These are phyloP conservation scores for Tolypocladium cylindrosporum DNA, from an alignment of 2,329 filamentous ascomycete genomes.

Conservation along the genomic window DNA sequence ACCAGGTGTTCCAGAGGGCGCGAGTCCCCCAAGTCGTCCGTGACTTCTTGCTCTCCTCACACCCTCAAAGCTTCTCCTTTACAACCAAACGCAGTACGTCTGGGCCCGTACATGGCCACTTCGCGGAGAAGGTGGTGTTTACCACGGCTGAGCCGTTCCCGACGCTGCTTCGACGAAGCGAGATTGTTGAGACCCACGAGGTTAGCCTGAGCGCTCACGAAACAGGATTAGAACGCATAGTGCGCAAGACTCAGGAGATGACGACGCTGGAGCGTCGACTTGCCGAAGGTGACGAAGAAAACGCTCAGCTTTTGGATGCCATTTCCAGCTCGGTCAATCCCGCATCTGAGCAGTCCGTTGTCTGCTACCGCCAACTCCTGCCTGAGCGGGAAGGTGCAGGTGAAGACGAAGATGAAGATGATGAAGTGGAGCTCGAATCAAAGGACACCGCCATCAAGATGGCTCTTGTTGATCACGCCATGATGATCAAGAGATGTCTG, in stretches of 20 bases:
- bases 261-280: conserved; percentile 64
- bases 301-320: conserved; percentile 62
- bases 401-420: conserved; percentile 29
- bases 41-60: conserved; percentile 75
- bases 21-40: conserved; percentile 72
- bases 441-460: conserved; percentile 75
- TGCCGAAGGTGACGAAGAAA: conserved; percentile 60
- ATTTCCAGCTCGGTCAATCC: conserved; percentile 69
- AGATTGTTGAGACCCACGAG: conserved; percentile 62
- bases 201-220: conserved; percentile 64
- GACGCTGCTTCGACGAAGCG: conserved; percentile 79
- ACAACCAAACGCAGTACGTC: conserved; percentile 61
- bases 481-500: conserved; percentile 77
- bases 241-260: conserved; percentile 84
- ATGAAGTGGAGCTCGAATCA: conserved; percentile 38
- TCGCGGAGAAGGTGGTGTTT: conserved; percentile 75
- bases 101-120: conserved; percentile 62
- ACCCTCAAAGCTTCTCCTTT: conserved; percentile 69
- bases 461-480: conserved; percentile 78
- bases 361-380: conserved; percentile 66
- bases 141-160: conserved; percentile 80
- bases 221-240: conserved; percentile 83
- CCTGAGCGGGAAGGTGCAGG: conserved; percentile 35
- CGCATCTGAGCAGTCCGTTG: conserved; percentile 64
- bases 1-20: conserved; percentile 82